Base-by-base conservation (phyloP, 164 flowering plant species). In the Kingdonia uniflora region DNA sequence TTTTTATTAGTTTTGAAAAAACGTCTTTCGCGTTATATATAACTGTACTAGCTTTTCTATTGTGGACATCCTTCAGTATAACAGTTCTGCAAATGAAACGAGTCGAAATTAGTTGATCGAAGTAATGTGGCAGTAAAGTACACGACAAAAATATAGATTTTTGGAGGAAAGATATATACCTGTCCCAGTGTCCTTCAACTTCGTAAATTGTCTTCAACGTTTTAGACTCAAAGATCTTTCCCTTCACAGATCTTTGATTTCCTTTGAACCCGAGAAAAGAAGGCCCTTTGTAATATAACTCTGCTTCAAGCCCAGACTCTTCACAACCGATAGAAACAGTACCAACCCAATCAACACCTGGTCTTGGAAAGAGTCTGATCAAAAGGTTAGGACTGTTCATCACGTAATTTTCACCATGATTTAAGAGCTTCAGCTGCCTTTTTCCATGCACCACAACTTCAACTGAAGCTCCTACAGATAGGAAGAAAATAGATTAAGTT, bases 131-230 rank as follows among this genome's bases (percentile, higher is more conserved):
- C 16, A 6, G 35, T 49, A 25, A 13, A 20, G 37, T 16, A 44
- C 2, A 19, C 22, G 2, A 19, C 2, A 16, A 44, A 16, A 11
- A 2, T 10, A 16, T 20, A n/a, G n/a, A 12, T 47, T 20, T 23
- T 5, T 43, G 14, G 21, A 39, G 5, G 11, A n/a, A n/a, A 43
- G 19, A n/a, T 14, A 5, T 12, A 35, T 74, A 90, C 97, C 85
- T 78, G 49, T 91, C 95, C 97, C 97, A 91, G 19, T 74, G 79
- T 39, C 97, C 95, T 49, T 68, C 43, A 23, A 91, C 64, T 60
- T 82, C 81, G 24, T 60, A 80, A 2, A 90, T 61, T n/a, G 73
- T 65, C 52, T 78, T 69, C 55, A 16, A 51, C 0, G 95, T 68
- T 1, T 77, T 71, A 13, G 84, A 68, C 4, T 59, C 58, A 37